Evolutionary conservation across 352 stramenopile species (phyloP).

Genomic region (Phytophthora syringae): DNA sequence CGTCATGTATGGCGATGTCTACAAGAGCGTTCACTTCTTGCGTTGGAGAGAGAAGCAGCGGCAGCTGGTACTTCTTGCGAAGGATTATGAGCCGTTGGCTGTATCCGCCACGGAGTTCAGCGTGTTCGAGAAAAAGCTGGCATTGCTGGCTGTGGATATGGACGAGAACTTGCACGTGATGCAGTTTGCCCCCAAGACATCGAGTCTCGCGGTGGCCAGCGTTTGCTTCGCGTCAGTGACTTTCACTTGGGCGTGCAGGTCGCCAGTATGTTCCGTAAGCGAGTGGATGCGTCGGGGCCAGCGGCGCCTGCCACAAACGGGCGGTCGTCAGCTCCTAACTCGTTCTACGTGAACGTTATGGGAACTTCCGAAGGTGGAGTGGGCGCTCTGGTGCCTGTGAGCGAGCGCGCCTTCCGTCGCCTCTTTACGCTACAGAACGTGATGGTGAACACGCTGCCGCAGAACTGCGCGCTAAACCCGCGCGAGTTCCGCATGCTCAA

Average conservation of each 20-base stretch:
- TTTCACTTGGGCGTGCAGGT: conserved; percentile 86
- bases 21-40: conserved; percentile 90
- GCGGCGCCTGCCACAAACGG: conserved; percentile 22
- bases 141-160: conserved; percentile 80
- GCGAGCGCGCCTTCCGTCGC: conserved; percentile 84
- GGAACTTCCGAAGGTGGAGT: conserved; percentile 85
- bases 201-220: conserved; percentile 83
- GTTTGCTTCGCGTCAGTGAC: conserved; percentile 78
- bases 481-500: conserved; percentile 86
- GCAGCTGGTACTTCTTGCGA: conserved; percentile 80
- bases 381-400: conserved; percentile 73
- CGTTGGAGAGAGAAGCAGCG: conserved; percentile 87
- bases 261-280: conserved; percentile 82
- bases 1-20: conserved; percentile 88
- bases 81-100: conserved; percentile 86
- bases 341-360: conserved; percentile 78
- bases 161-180: conserved; percentile 89
- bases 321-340: conserved; percentile 8
- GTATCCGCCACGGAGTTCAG: conserved; percentile 86
- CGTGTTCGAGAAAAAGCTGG: conserved; percentile 76
- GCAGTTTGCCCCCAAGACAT: conserved; percentile 88
- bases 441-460: conserved; percentile 89
- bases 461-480: conserved; percentile 88
- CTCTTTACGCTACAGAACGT: conserved; percentile 91
- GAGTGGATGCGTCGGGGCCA: conserved; percentile 33